Percentiles rank a stretch among this genome's conserved stretches.
Evolutionary conservation across 306 rosid species (phyloP).

Genomic region (Rosa rugosa): DNA sequence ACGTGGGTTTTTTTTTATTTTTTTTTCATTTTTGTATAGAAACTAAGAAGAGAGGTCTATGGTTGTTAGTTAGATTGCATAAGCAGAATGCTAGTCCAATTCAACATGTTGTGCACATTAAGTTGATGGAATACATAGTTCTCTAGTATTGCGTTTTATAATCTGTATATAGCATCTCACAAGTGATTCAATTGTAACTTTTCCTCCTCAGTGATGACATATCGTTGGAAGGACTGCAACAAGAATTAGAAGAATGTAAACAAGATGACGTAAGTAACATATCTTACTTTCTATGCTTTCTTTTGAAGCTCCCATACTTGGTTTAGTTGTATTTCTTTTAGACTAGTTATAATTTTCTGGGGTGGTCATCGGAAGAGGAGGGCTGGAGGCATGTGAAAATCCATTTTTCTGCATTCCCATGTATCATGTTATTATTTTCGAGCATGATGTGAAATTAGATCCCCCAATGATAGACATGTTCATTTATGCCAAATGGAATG

Average conservation of each 20-base stretch:
- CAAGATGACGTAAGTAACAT: conserved; percentile 63
- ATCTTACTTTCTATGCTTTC: conserved; percentile 3
- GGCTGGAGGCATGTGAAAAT: neutral
- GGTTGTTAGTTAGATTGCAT: neutral
- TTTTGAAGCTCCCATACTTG: neutral
- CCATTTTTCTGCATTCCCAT: neutral
- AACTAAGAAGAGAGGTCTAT: too few relatives aligned
- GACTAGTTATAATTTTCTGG: neutral
- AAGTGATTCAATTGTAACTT: conserved; percentile 5
- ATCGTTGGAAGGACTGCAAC: conserved; percentile 85
- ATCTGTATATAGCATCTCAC: neutral
- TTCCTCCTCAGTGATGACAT: conserved; percentile 58
- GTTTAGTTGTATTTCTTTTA: neutral
- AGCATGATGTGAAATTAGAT: neutral
- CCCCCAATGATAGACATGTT: neutral
- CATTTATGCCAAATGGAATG: neutral
- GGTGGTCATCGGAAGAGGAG: neutral
- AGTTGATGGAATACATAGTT: neutral
- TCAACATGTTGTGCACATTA: neutral
- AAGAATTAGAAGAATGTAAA: conserved; percentile 91
- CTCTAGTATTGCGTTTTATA: neutral
- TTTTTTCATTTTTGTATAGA: too few relatives aligned
- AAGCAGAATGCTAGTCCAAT: too few relatives aligned
- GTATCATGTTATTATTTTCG: neutral
- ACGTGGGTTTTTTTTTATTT: too few relatives aligned